Conservation (phyloP, 805 yeast species). For the Candida lessepsii region DNA sequence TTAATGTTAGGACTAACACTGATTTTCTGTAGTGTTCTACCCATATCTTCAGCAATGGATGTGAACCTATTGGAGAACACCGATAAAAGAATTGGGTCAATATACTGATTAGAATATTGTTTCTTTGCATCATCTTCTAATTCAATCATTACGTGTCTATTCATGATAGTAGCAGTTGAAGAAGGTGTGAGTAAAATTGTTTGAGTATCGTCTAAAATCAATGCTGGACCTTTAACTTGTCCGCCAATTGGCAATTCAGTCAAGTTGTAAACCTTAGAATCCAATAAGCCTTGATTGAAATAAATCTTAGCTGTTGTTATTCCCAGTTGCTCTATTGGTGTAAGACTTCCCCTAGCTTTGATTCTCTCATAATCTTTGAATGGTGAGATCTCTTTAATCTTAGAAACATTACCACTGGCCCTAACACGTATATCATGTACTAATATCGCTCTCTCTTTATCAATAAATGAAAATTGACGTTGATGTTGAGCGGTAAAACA, state of each 20-base stretch:
- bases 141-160: constrained; percentile 55
- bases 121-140: constrained; percentile 19
- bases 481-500: constrained; percentile 55
- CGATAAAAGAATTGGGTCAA: constrained; percentile 71
- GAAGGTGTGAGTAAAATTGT: constrained; percentile 71
- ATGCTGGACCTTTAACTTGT: constrained; percentile 28
- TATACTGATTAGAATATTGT: constrained; percentile 8
- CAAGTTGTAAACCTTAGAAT: constrained; percentile 50
- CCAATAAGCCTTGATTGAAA: constrained; percentile 47
- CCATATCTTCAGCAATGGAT: constrained; percentile 92
- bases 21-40: constrained; percentile 72
- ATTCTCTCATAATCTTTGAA: constrained; percentile 57
- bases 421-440: constrained; percentile 75
- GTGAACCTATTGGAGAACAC: constrained; percentile 80
- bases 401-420: constrained; percentile 54
- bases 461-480: constrained; percentile 67
- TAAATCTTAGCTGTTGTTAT: constrained; percentile 1
- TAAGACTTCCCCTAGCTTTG: constrained; percentile 77
- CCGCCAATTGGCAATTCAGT: constrained; percentile 53
- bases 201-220: constrained; percentile 77
- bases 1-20: constrained; percentile 80
- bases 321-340: constrained; percentile 44
- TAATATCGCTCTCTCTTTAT: constrained; percentile 53
- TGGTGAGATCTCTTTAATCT: constrained; percentile 49
- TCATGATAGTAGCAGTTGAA: constrained; percentile 52